Conservation (phyloP, 257 asterid genomes). For the Gentiana macrophylla region DNA sequence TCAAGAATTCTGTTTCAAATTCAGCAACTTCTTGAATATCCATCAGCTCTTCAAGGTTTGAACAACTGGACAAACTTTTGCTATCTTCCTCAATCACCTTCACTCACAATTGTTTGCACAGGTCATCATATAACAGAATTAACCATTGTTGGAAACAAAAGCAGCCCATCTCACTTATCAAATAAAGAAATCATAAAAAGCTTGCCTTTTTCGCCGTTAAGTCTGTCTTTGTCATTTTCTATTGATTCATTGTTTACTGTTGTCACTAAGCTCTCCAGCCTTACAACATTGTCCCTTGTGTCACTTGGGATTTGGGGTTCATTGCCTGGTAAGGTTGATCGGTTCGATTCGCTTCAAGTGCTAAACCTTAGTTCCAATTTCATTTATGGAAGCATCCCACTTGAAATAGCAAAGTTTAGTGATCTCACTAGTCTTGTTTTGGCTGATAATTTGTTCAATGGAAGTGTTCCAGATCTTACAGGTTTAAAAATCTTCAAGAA, state of each 20-base stretch:
- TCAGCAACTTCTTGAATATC: constrained; percentile 65
- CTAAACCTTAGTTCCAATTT: constrained; percentile 63
- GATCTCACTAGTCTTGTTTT: constrained; percentile 45
- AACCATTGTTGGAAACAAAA: constrained; percentile 66
- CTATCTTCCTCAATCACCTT: constrained; percentile 39
- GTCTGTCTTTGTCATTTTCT: constrained; percentile 53
- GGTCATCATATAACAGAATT: constrained; percentile 59
- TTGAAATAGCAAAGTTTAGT: constrained; percentile 39
- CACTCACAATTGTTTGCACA: constrained; percentile 55
- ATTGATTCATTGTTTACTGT: constrained; percentile 81
- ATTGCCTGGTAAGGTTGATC: constrained; percentile 54
- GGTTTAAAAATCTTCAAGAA: constrained; percentile 37
- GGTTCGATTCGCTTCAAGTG: constrained; percentile 56
- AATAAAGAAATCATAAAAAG: constrained; percentile 19
- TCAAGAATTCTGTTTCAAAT: constrained; percentile 52
- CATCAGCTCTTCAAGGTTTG: constrained; percentile 62
- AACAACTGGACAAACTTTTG: constrained; percentile 86
- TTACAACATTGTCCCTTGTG: constrained; percentile 57
- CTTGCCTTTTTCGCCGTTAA: constrained; percentile 23
- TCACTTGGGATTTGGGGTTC: constrained; percentile 81
- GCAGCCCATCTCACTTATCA: constrained; percentile 30
- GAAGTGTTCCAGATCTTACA: constrained; percentile 63
- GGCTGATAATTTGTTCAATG: constrained; percentile 58
- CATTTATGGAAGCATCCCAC: constrained; percentile 56
- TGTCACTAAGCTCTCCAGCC: constrained; percentile 55